Evolutionary conservation across 345 rosid species (phyloP), one percentile per base, ranked within the genome.

Genomic region (Citrus medica): DNA sequence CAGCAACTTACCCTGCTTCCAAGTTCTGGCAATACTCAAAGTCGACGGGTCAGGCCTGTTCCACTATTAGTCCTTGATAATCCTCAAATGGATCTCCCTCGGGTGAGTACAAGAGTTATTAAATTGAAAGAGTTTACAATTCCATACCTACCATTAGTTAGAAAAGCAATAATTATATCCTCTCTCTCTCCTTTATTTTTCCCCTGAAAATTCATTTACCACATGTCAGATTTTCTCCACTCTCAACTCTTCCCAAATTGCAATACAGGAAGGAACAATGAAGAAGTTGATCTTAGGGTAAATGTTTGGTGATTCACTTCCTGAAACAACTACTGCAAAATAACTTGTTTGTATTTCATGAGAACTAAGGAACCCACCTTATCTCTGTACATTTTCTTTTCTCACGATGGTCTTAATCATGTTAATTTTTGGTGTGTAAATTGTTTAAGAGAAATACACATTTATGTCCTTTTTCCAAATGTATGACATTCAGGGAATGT

Each of bases 1-100:
- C 83, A 82, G 92, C 79, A 35, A 79, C 76, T 65, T 85, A 81
- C 81, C 87, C 83, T 61, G 84, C 86, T 83, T 78, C 79, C 79
- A 75, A 81, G 84, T 82, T 79, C 85, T 73, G 79, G 84, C 81
- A 82, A 75, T 58, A 75, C 71, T 66, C 85, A 82, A 73, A 77
- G 83, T 33, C 46, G 78, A 77, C 83, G 38, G 51, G 74, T 82
- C n/a, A 62, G 81, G 48, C 16, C 51, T 42, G 4, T 42, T 42
- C 0, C 16, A 42, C 4, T 42, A 42, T 42, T 42, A 42, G 4
- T 12, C 51, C 16, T 42, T 42, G 16, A 42, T 42, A 42, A 46
- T 13, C 51, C 51, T 46, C 1, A 46, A 46, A 1, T 88, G 71
- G 87, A 86, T 79, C 79, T 89, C 81, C 78, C 84, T 71, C 84